Conservation (phyloP, 768 basidiomycete species). For the Antrodiella citrinella region DNA sequence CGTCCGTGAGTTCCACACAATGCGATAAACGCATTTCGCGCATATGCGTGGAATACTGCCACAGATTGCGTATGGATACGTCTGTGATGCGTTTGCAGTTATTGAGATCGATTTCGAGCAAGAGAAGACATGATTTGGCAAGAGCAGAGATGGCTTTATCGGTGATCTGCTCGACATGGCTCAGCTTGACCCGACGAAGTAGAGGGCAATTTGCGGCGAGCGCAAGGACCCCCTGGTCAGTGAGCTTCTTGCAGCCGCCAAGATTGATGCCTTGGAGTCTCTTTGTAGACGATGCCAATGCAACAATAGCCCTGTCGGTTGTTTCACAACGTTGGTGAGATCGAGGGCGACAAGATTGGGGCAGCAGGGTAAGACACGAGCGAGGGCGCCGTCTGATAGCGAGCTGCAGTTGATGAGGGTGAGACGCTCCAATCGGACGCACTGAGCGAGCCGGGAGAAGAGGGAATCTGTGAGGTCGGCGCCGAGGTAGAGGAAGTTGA, state of each 20-base stretch:
- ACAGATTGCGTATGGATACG: conserved; percentile 70
- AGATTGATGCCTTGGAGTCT: conserved; percentile 91
- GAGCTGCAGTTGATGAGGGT: conserved; percentile 75
- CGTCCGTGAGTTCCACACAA: conserved; percentile 70
- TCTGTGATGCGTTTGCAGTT: conserved; percentile 76
- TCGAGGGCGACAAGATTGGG: conserved; percentile 82
- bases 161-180: conserved; percentile 66
- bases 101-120: conserved; percentile 93
- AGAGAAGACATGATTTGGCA: conserved; percentile 69
- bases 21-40: conserved; percentile 86
- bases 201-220: conserved; percentile 68
- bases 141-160: conserved; percentile 71
- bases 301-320: conserved; percentile 62
- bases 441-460: conserved; percentile 61
- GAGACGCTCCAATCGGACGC: conserved; percentile 79
- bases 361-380: conserved; percentile 57
- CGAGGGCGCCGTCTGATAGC: conserved; percentile 57
- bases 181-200: conserved; percentile 86
- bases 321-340: conserved; percentile 65
- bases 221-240: conserved; percentile 69
- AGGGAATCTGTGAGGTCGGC: conserved; percentile 65
- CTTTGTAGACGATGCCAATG: conserved; percentile 60
- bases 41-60: conserved; percentile 73
- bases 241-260: conserved; percentile 71
- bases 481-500: conserved; percentile 78